Evolutionary conservation across 129 eudicot species (phyloP).

Genomic region (Lonicera japonica): DNA sequence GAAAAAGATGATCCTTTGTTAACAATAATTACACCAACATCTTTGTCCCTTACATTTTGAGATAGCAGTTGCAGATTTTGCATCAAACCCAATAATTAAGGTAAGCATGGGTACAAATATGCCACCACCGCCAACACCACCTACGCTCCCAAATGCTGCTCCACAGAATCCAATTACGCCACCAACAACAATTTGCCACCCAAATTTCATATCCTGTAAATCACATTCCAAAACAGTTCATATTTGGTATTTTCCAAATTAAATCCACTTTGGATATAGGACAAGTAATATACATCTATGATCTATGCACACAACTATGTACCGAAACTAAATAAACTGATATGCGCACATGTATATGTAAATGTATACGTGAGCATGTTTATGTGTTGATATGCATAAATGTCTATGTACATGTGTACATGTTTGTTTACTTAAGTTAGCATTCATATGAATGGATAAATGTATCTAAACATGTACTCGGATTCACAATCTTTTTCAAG

Average conservation of each 20-base stretch:
- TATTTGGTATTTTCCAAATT: constrained; percentile 1
- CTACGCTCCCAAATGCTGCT: constrained; percentile 97
- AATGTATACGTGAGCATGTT: neutral
- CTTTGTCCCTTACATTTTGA: constrained; percentile 66
- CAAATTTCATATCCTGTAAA: constrained; percentile 71
- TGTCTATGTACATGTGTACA: neutral
- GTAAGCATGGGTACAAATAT: constrained; percentile 91
- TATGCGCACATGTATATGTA: neutral
- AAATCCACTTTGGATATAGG: neutral
- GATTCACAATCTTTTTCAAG: neutral
- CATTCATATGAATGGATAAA: no score
- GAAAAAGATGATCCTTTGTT: neutral
- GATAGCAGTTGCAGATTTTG: constrained; percentile 92
- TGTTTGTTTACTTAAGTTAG: no score
- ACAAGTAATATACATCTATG: neutral
- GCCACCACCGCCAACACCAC: constrained; percentile 98
- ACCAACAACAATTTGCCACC: constrained; percentile 73
- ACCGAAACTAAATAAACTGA: neutral
- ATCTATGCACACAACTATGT: neutral
- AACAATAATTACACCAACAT: constrained; percentile 4
- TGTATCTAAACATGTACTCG: no score
- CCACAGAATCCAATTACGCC: constrained; percentile 81
- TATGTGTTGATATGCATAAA: neutral
- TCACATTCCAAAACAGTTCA: constrained; percentile 7
- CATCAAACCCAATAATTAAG: constrained; percentile 80